Percentiles rank a stretch among this genome's conserved stretches.
Evolutionary conservation across 257 asterid species (phyloP).

Genomic region (Nicotiana tomentosiformis): DNA sequence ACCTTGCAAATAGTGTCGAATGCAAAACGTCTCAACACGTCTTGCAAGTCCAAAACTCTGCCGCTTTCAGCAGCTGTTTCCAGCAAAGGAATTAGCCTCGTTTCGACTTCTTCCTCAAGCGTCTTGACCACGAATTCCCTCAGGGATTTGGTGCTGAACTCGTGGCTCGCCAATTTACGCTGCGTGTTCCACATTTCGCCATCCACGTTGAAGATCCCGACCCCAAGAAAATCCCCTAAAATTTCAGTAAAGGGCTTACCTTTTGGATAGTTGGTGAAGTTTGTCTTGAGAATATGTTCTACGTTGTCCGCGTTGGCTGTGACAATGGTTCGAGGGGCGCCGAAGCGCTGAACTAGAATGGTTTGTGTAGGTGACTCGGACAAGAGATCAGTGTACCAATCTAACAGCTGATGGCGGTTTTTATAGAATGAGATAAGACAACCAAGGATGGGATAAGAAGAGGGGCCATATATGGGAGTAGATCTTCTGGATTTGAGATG

Average conservation of each 20-base stretch:
- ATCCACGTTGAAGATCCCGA: slow-evolving; percentile 63
- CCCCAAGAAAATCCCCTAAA: slow-evolving; percentile 52
- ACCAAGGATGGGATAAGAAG: neutral
- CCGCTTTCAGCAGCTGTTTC: slow-evolving; percentile 20
- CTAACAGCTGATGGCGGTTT: slow-evolving; percentile 2
- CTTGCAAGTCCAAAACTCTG: slow-evolving; percentile 46
- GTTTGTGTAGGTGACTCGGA: slow-evolving; percentile 28
- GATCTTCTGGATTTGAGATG: neutral
- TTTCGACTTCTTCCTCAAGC: slow-evolving; percentile 30
- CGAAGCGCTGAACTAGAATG: slow-evolving; percentile 46
- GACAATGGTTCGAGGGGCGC: slow-evolving; percentile 40
- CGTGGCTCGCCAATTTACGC: slow-evolving; percentile 61
- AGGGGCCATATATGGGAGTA: neutral
- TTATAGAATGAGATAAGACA: neutral
- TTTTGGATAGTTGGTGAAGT: slow-evolving; percentile 53
- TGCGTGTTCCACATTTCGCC: slow-evolving; percentile 54
- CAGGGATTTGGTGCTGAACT: slow-evolving; percentile 38
- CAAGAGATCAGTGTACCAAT: slow-evolving; percentile 7
- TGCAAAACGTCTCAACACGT: slow-evolving; percentile 48
- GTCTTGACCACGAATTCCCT: slow-evolving; percentile 36
- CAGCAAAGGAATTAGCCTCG: slow-evolving; percentile 33
- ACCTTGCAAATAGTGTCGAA: slow-evolving; percentile 22
- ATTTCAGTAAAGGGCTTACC: slow-evolving; percentile 45
- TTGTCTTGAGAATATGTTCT: slow-evolving; percentile 45
- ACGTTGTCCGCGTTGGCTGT: slow-evolving; percentile 51